Percentiles rank a stretch among this genome's conserved stretches.
Evolutionary conservation across 345 rosid genomes (phyloP).

Genomic region (Rhodamnia argentea): DNA sequence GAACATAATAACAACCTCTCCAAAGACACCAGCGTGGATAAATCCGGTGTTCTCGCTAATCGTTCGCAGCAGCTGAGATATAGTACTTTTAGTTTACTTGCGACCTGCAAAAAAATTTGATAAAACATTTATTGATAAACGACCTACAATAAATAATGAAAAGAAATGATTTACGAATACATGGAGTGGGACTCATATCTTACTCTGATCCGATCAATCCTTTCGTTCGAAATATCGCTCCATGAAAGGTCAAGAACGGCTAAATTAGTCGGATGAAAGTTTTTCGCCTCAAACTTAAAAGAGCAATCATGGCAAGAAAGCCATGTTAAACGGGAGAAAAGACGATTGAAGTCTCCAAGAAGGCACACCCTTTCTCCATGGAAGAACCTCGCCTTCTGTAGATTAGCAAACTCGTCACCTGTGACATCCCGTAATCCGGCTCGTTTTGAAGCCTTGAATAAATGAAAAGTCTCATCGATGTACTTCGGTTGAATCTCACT

Average conservation of each 20-base stretch:
- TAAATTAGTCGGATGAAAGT: not conserved
- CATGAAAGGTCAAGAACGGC: accelerated
- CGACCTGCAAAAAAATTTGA: accelerated
- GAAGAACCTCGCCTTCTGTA: accelerated
- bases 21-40: not conserved
- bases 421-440: no score
- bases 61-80: accelerated
- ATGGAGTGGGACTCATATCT: not conserved
- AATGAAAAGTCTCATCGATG: no score
- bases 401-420: accelerated
- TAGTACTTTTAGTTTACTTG: not conserved
- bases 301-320: accelerated
- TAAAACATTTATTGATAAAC: not conserved
- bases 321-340: accelerated
- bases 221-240: accelerated
- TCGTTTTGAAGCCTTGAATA: no score
- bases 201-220: not conserved
- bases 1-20: not conserved
- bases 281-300: not conserved
- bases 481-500: no score
- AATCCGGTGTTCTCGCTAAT: accelerated
- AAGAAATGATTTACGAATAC: not conserved
- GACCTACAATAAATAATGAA: not conserved
- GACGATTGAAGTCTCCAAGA: not conserved
- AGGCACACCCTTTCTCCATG: accelerated